Evolutionary conservation across 306 rosid species (phyloP).

Genomic region (Myrica gale): DNA sequence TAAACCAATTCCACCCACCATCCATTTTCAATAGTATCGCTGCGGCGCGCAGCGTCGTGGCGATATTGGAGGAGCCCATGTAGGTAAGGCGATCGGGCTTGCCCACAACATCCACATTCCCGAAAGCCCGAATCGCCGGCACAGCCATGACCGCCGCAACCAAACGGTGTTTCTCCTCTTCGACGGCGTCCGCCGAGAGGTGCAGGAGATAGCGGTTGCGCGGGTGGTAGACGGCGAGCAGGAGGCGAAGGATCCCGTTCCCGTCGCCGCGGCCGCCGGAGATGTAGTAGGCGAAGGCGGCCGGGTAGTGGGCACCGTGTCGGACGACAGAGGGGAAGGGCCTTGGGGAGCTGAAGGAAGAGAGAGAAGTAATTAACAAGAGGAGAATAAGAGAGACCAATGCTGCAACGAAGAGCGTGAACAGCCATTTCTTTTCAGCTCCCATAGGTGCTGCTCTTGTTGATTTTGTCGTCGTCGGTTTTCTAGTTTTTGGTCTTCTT

Average conservation of each 20-base stretch:
- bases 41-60: slow-evolving; percentile 72
- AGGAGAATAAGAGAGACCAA: slow-evolving; percentile 57
- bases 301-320: slow-evolving; percentile 71
- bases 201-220: slow-evolving; percentile 79
- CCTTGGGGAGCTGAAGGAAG: slow-evolving; percentile 64
- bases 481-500: slow-evolving; percentile 11
- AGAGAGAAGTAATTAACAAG: slow-evolving; percentile 61
- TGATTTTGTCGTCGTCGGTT: not conserved
- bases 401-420: slow-evolving; percentile 69
- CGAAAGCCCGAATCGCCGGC: slow-evolving; percentile 74
- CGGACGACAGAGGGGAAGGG: slow-evolving; percentile 61
- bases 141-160: slow-evolving; percentile 43
- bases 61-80: slow-evolving; percentile 76
- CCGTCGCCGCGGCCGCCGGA: slow-evolving; percentile 65
- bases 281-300: slow-evolving; percentile 84
- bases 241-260: slow-evolving; percentile 78
- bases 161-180: slow-evolving; percentile 59
- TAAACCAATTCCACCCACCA: slow-evolving; percentile 85
- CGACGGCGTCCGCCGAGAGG: slow-evolving; percentile 62
- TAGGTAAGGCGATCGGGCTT: slow-evolving; percentile 75
- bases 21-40: slow-evolving; percentile 77
- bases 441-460: slow-evolving; percentile 47
- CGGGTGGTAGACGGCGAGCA: slow-evolving; percentile 86
- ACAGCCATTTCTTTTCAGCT: slow-evolving; percentile 86
- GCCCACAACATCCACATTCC: slow-evolving; percentile 85